Conservation (phyloP, 179 eudicot genomes). For the Patellifolia procumbens region DNA sequence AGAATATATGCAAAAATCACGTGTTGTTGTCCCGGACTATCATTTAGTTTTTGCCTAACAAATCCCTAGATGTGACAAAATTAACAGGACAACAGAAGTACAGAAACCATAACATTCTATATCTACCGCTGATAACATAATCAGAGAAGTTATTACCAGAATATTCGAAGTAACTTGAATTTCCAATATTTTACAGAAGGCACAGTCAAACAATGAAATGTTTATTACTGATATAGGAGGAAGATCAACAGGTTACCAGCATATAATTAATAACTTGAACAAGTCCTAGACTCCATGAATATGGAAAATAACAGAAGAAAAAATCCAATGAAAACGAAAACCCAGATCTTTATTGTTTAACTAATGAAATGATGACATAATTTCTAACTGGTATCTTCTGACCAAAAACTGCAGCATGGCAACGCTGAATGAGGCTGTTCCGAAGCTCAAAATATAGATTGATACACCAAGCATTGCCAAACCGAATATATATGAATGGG, state of each 20-base stretch:
- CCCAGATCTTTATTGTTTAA: background rate
- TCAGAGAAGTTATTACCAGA: background rate
- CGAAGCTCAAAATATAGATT: background rate
- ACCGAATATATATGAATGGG: constrained; percentile 15
- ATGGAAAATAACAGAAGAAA: background rate
- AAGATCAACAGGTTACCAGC: too few relatives aligned
- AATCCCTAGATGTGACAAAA: too few relatives aligned
- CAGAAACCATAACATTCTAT: background rate
- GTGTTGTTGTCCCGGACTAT: too few relatives aligned
- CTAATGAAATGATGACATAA: constrained; percentile 2
- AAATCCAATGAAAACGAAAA: background rate
- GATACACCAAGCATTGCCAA: background rate
- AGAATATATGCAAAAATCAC: too few relatives aligned
- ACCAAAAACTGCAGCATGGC: background rate
- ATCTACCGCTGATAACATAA: background rate
- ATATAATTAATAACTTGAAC: background rate
- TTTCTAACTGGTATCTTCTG: background rate
- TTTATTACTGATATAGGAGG: too few relatives aligned
- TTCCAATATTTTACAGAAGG: background rate
- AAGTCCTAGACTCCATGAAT: background rate
- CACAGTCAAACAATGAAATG: background rate
- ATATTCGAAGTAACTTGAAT: background rate
- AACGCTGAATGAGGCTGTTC: constrained; percentile 1
- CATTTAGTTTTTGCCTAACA: too few relatives aligned
- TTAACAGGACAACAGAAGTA: background rate